Conservation (phyloP, 1,139 yeast species). For the Saccharomyces hybrid region DNA sequence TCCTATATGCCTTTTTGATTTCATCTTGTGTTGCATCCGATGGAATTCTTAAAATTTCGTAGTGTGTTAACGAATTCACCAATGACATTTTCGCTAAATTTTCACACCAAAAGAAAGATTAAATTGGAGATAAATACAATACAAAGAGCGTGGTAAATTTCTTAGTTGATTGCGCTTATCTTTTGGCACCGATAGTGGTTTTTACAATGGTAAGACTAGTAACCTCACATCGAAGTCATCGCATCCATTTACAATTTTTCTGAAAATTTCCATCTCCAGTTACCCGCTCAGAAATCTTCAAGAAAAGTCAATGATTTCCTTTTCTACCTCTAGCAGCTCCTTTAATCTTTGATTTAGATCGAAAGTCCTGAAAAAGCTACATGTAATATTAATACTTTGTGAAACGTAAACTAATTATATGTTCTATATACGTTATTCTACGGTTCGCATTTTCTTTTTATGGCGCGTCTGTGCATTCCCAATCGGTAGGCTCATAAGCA, state of each 20-base stretch:
- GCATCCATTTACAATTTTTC: not conserved
- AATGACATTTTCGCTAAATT: not conserved
- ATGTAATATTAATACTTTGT: not conserved
- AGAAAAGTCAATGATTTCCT: not conserved
- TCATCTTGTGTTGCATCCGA: constrained; percentile 36
- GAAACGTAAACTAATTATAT: not conserved
- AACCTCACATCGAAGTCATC: not conserved
- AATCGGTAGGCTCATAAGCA: constrained; percentile 61
- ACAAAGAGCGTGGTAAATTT: not conserved
- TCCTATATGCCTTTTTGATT: constrained; percentile 56
- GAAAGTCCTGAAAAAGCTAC: not conserved
- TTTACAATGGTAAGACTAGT: not conserved
- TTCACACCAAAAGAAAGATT: not conserved
- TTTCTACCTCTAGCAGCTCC: not conserved
- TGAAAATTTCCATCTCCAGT: too few species aligned
- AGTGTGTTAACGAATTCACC: constrained; percentile 28
- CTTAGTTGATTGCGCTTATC: not conserved
- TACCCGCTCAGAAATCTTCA: not conserved
- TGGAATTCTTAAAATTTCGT: constrained; percentile 47
- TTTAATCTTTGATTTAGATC: not conserved
- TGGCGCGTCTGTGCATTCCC: constrained; percentile 60
- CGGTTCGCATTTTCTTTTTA: constrained; percentile 15
- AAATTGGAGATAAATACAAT: not conserved
- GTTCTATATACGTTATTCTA: not conserved
- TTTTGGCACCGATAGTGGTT: not conserved